Evolutionary conservation across 192 early-diverging fungal genomes (phyloP).

Genomic region (Jimgerdemannia flammicorona): DNA sequence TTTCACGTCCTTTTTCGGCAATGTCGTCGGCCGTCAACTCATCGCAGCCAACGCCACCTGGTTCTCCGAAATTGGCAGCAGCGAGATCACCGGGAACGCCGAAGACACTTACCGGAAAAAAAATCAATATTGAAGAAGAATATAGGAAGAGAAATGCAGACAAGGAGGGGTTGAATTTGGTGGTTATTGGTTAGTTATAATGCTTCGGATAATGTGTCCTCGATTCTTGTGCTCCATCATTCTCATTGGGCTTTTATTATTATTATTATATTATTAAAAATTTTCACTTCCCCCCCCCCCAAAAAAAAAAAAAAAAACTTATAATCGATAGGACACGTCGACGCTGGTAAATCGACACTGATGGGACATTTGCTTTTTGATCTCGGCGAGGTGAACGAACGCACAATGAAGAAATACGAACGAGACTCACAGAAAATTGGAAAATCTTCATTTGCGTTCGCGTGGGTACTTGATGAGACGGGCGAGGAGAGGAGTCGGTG

Average conservation of each 20-base stretch:
- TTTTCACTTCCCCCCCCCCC: too few species aligned
- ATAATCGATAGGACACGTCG: constrained; percentile 95
- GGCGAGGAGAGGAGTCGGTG: constrained; percentile 84
- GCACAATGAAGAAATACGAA: constrained; percentile 83
- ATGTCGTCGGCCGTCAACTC: background rate
- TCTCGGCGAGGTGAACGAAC: constrained; percentile 86
- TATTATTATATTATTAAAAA: background rate
- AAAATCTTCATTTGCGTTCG: constrained; percentile 94
- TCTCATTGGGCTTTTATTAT: background rate
- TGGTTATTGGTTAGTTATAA: constrained; percentile 68
- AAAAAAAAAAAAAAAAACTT: too few species aligned
- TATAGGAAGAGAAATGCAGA: constrained; percentile 61
- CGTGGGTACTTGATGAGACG: constrained; percentile 97
- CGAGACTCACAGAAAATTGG: constrained; percentile 89
- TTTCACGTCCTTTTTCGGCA: background rate
- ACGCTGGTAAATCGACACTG: constrained; percentile 94
- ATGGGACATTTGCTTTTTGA: constrained; percentile 94
- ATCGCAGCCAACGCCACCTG: background rate
- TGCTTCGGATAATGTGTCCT: too few species aligned
- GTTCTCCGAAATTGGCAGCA: constrained; percentile 10
- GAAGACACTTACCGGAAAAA: constrained; percentile 39
- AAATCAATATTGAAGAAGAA: constrained; percentile 68
- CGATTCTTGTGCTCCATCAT: too few species aligned
- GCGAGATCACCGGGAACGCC: constrained; percentile 12
- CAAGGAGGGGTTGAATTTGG: constrained; percentile 77